Evolutionary conservation across 176 grass and related monocot species (phyloP), one percentile per base, ranked within the genome.

Genomic region (Oryza officinalis): DNA sequence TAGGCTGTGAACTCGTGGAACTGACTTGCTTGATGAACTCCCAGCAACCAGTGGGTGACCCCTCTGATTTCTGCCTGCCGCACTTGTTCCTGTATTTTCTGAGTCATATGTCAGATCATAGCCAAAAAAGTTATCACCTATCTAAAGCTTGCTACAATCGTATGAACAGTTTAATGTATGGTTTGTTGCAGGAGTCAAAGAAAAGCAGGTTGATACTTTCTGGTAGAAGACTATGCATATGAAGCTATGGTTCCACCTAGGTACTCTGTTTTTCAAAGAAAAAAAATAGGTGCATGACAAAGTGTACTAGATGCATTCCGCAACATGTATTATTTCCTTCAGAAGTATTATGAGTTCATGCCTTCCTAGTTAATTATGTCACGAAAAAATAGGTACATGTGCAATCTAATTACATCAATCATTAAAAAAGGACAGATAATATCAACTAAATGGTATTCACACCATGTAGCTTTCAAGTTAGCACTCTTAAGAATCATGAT

Each of bases 11-110:
- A 84, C 66, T 50, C 65, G 88, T 13, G 49, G 32, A 73, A 64
- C 33, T 67, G 80, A 32, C 80, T 89, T 94, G 68, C 43, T 87
- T 41, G 80, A 35, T 54, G 81, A 80, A 81, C 32, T 83, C 47
- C 84, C 91, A 85, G 75, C 87, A 70, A 79, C 81, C 35, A 80
- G 63, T 37, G 81, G 65, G 59, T 83, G 78, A 70, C 74, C 85
- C 25, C 72, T 84, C 82, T 84, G 90, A 84, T 60, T 91, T 83
- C 85, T 83, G 80, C 75, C 87, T 35, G 71, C 84, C 43, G 25
- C 57, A 81, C 72, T 40, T 79, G 31, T 75, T 88, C 81, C 85
- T 88, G 28, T 30, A 82, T 72, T 72, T 71, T 69, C 76, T 12
- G 73, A 63, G 32, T 80, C 63, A 77, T 26, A 79, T 75, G 35